Evolutionary conservation across 805 yeast genomes (phyloP), one percentile per base, ranked within the genome.

Genomic region (Spathaspora arborariae): DNA sequence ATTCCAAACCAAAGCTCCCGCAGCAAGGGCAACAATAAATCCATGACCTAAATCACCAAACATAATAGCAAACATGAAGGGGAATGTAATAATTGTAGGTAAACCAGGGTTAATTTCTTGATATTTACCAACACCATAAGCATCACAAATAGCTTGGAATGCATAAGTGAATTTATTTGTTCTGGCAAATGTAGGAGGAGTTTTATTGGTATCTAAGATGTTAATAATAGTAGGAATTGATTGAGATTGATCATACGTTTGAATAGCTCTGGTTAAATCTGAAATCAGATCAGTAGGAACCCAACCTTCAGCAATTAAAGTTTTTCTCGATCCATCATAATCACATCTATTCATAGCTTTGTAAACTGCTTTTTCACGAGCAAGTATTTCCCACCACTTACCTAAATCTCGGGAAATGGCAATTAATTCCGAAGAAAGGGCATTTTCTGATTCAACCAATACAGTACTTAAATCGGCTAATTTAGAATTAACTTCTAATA

Each of bases 1-100:
- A 62, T 85, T 84, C 42, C 82, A 53, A 9, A 94, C 90, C 52
- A 94, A 71, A 24, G 70, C 66, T 44, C 81, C 67, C 1, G 95
- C 96, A 15, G 89, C 88, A 47, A 85, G 65, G 45, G 85, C 78
- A 65, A 94, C 72, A 41, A 94, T 79, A 49, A 90, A 78, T 5
- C 99, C 99, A 71, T 94, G 99, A 13, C 99, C 99, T 49, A 91
- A 64, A 72, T 94, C 99, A 74, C 99, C 99, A 74, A 94, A 94
- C 99, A 94, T 94, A 58, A 94, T 85, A 22, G 99, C 97, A 71
- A 94, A 94, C 96, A 94, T 87, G 65, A 94, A 94, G 20, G 99
- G 99, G 74, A 94, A 94, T 0, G 99, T 94, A 20, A 94, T 85
- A 41, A 89, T 81, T 1, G 99, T 92, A 3, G 99, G 92, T 52